phyloP scores from a whole-genome alignment of 2,329 filamentous ascomycete species.

The Albophoma yamanashiensis region DNA sequence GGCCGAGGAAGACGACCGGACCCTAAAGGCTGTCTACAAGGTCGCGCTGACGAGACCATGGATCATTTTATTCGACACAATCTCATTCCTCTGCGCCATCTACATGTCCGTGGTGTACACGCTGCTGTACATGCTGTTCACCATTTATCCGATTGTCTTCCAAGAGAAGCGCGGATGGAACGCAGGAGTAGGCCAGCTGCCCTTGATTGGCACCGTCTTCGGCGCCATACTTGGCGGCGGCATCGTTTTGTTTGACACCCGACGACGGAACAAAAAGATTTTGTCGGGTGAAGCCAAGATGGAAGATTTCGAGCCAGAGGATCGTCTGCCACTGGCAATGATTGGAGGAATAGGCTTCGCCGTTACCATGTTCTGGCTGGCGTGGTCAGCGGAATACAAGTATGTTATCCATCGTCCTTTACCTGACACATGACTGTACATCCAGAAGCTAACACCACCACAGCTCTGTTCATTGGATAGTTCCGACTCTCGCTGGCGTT shows the following conservation, averaged over 20 bases:
- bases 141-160: slow-evolving; percentile 45
- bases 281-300: slow-evolving; percentile 20
- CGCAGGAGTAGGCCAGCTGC: slow-evolving; percentile 37
- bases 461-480: slow-evolving; percentile 44
- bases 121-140: slow-evolving; percentile 47
- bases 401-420: slow-evolving; percentile 13
- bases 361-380: slow-evolving; percentile 50
- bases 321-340: slow-evolving; percentile 50
- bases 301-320: slow-evolving; percentile 28
- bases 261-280: slow-evolving; percentile 24
- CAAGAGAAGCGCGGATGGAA: slow-evolving; percentile 43
- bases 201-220: slow-evolving; percentile 37
- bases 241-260: slow-evolving; percentile 29
- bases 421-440: neutral
- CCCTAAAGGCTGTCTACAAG: slow-evolving; percentile 34
- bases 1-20: slow-evolving; percentile 32
- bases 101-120: slow-evolving; percentile 43
- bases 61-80: slow-evolving; percentile 42
- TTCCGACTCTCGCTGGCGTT: slow-evolving; percentile 29
- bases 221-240: slow-evolving; percentile 34
- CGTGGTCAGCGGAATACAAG: slow-evolving; percentile 44
- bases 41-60: slow-evolving; percentile 42
- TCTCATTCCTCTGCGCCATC: slow-evolving; percentile 38
- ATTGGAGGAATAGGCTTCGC: slow-evolving; percentile 41
- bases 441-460: neutral